A percentile compares a stretch with the other conserved stretches of the same genome.
Conservation (phyloP, 2,329 filamentous ascomycete species). For the Neopestalotiopsis clavispora region DNA sequence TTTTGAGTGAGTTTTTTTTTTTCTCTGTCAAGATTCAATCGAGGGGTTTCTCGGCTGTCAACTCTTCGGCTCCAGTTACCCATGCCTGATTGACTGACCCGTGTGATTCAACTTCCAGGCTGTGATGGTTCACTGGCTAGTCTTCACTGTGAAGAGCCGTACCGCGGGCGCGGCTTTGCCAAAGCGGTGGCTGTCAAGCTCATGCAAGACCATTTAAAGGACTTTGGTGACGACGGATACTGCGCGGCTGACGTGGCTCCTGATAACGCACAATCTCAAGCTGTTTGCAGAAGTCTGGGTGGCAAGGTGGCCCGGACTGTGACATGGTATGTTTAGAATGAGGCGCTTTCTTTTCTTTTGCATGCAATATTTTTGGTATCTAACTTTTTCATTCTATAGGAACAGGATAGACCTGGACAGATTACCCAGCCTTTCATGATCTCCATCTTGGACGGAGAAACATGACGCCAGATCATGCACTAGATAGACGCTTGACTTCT, state of each 20-base stretch:
- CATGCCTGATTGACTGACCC: background rate
- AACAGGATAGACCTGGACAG: constrained; percentile 18
- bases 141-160: constrained; percentile 64
- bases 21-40: no score
- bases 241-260: constrained; percentile 68
- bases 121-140: constrained; percentile 66
- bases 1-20: constrained; percentile 48
- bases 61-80: no score
- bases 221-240: constrained; percentile 55
- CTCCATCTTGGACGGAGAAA: background rate
- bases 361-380: background rate
- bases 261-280: constrained; percentile 64
- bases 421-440: background rate
- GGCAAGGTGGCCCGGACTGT: constrained; percentile 59
- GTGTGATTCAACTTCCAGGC: constrained; percentile 39
- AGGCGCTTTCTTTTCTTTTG: constrained; percentile 1
- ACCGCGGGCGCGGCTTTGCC: constrained; percentile 66
- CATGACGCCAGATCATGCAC: background rate
- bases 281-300: constrained; percentile 65
- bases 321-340: constrained; percentile 57
- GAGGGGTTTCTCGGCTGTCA: no score
- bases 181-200: constrained; percentile 65
- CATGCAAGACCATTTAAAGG: constrained; percentile 53
- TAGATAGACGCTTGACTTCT: constrained; percentile 76
- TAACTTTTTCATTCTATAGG: constrained; percentile 18